phyloP scores from a whole-genome alignment of 306 rosid genomes.

The Alnus rubra region DNA sequence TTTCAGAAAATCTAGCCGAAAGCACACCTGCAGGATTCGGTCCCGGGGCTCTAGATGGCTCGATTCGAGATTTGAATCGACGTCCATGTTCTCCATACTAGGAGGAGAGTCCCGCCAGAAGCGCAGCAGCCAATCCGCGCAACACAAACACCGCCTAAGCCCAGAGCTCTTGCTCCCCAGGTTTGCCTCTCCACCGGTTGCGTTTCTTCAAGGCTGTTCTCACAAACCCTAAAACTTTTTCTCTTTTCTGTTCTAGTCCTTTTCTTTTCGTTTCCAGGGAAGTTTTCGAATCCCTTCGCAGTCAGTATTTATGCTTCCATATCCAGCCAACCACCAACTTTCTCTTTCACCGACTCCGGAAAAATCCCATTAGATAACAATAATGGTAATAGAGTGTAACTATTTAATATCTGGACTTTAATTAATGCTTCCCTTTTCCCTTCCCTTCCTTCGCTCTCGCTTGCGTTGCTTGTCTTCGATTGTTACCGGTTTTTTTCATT shows the following conservation, averaged over 20 bases:
- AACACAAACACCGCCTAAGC: conserved; percentile 51
- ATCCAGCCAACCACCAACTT: too few relatives aligned
- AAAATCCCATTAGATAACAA: too few relatives aligned
- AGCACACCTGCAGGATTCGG: conserved; percentile 68
- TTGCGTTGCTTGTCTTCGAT: too few relatives aligned
- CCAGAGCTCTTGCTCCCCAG: conserved; percentile 66
- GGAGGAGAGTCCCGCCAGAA: conserved; percentile 47
- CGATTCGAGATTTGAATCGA: conserved; percentile 53
- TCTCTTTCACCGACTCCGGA: too few relatives aligned
- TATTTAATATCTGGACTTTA: too few relatives aligned
- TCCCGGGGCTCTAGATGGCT: conserved; percentile 53
- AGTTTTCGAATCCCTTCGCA: too few relatives aligned
- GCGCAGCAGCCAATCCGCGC: conserved; percentile 52
- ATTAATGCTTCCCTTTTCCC: too few relatives aligned
- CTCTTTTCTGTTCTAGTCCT: neutral
- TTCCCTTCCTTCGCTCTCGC: too few relatives aligned
- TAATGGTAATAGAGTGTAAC: too few relatives aligned
- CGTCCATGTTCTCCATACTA: conserved; percentile 66
- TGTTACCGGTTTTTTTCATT: too few relatives aligned
- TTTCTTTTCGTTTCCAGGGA: too few relatives aligned
- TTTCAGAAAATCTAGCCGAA: neutral
- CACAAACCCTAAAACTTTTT: conserved; percentile 23
- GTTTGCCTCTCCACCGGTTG: conserved; percentile 28
- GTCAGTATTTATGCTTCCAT: too few relatives aligned
- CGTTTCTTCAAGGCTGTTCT: neutral